Evolutionary conservation across 2,329 filamentous ascomycete species (phyloP), one percentile per base, ranked within the genome.

Genomic region (Arthrobotrys iridis): DNA sequence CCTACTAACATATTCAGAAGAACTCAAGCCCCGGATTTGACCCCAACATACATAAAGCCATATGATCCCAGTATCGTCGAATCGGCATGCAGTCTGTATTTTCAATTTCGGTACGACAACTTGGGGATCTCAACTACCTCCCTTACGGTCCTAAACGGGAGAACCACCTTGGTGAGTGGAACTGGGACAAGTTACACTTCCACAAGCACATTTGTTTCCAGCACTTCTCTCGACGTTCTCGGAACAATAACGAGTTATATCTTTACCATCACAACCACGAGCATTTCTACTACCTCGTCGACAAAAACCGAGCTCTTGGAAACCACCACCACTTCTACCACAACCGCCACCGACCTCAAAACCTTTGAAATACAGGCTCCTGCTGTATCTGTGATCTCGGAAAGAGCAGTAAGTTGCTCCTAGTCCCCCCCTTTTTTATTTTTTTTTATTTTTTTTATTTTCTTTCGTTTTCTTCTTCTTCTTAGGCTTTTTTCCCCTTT

Each of bases 21-120:
- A 10, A 43, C 35, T 0, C 70, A 74, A 22, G 45, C 11, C 26
- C 22, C 43, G 41, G 4, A 24, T 30, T 30, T 67, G 2, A 67
- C 70, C 11, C 70, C 70, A 1, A 30, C 62, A 0, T 35, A 18
- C 8, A 48, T 74, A 2, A 55, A 26, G 15, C 1, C 26, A 2
- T 63, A 35, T 6, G 70, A 62, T 11, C 45, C 62, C 8, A 30
- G 33, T n/a, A 74, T 74, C 18, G 35, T 74, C 4, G 62, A 22
- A 1, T 37, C 37, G 10, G 70, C 33, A 3, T 74, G 70, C 8
- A 57, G 43, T 11, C 7, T 33, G 5, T 67, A 45, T 15, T 67
- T 74, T 24, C 10, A 35, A 3, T 28, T 48, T n/a, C 45, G 67
- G 0, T n/a, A 37, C 13, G 30, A 45, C 13, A 57, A 48, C 20